Evolutionary conservation across 2,329 filamentous ascomycete genomes (phyloP), one percentile per base, ranked within the genome.

Genomic region (Blastomyces silverae): DNA sequence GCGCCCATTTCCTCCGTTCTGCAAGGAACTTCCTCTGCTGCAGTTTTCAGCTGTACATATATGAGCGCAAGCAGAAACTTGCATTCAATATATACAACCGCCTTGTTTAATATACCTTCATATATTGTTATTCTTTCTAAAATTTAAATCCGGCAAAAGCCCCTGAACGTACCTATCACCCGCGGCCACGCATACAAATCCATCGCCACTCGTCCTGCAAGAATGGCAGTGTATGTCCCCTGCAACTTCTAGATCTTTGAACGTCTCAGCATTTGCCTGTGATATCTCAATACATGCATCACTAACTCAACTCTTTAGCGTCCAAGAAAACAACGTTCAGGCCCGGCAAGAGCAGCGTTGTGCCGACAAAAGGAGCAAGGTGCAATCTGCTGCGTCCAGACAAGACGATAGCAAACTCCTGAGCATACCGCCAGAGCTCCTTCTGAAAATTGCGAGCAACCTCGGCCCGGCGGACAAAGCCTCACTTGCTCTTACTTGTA

Each of bases 401-500:
- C 11, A 17, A 17, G 20, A 56, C 10, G 2, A 11, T 15, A 25
- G 4, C 15, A 37, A 3, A 11, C 15, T 56, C 7, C 13, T 8
- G 8, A 6, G 17, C 15, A 25, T 56, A 2, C 53, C 53, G 31
- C 53, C 53, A 28, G 53, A 56, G 28, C 25, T 56, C 28, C 53
- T 56, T 20, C 53, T 56, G 2, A n/a, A 56, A n/a, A 56, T 56
- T 37, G 31, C 8, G 15, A 6, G 53, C 11, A 15, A 34, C 31
- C 31, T 56, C 8, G 53, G 53, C 31, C 53, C 53, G 13, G 53
- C 28, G 15, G 53, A 56, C 53, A 20, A 37, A 20, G 53, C 53
- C 53, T 56, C 53, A 56, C 53, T 56, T 10, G 53, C 53, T 25
- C 53, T 56, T 20, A 37, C 31, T 20, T 56, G 22, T 13, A 56